Evolutionary conservation across 257 asterid species (phyloP).

Genomic region (Jacaranda mimosifolia): DNA sequence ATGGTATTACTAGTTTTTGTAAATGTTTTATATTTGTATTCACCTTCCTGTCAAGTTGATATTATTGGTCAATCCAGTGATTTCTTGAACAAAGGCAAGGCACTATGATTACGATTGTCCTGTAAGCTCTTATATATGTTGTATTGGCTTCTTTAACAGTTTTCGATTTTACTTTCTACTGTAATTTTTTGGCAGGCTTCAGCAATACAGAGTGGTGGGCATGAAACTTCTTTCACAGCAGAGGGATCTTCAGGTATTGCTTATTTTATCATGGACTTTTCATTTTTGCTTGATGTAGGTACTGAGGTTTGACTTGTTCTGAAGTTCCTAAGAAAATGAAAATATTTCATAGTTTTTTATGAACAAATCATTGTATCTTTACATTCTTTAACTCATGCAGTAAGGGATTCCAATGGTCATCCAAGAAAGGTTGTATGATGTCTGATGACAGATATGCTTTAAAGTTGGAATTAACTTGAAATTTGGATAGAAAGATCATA

Average conservation of each 20-base stretch:
- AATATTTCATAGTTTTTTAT: too few relatives aligned
- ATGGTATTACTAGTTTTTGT: not conserved
- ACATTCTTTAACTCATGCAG: too few relatives aligned
- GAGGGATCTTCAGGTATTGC: slow-evolving; percentile 75
- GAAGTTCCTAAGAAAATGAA: too few relatives aligned
- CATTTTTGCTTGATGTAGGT: slow-evolving; percentile 19
- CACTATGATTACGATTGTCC: not conserved
- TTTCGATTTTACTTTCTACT: slow-evolving; percentile 24
- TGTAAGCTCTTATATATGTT: slow-evolving; percentile 14
- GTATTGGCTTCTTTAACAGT: not conserved
- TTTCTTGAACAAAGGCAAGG: slow-evolving; percentile 10
- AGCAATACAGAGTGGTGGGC: slow-evolving; percentile 70
- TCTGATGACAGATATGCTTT: too few relatives aligned
- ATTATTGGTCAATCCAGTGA: not conserved
- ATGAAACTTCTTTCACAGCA: slow-evolving; percentile 75
- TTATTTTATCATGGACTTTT: not conserved
- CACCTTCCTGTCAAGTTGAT: slow-evolving; percentile 20
- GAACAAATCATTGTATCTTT: too few relatives aligned
- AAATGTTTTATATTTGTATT: not conserved
- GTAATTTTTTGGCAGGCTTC: slow-evolving; percentile 56
- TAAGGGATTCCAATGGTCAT: too few relatives aligned
- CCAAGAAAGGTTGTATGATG: too few relatives aligned
- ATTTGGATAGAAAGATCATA: too few relatives aligned
- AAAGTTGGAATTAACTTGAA: too few relatives aligned
- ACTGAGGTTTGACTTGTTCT: too few relatives aligned